Base-by-base conservation (phyloP, 441 rosid genomes). In the Pelargonium myrrhifolium region DNA sequence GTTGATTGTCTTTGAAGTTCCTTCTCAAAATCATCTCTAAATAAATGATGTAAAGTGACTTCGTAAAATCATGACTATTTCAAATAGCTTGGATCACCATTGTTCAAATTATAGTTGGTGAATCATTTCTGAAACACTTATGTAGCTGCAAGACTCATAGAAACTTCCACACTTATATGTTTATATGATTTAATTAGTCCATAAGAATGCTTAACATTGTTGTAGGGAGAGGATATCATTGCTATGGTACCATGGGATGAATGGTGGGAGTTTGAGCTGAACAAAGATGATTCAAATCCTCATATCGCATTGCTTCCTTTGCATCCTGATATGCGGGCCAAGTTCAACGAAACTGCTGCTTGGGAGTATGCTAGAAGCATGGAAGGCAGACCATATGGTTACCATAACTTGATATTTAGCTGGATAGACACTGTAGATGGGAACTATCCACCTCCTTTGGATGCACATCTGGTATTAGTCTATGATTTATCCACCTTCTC, bases 201-300 rank as follows among this genome's bases (percentile, higher is more conserved):
- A 35, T 5, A 35, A 35, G 39, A 5, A 35, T 35, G 39, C 9
- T 35, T 35, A 5, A 35, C 39, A 35, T 53, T 61, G 17, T 71
- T 68, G 64, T 70, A 93, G 99, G 97, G 99, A 45, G 88, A 87
- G 82, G 93, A 93, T 78, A 71, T 89, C 20, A 72, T 91, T 70
- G 93, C 92, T 9, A 14, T 91, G 68, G 39, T 89, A 68, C 90
- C 97, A 21, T 93, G 98, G 98, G 98, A 93, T 56, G 95, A 93
- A 80, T 90, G 98, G 98, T 93, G 98, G 98, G 92, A 93, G 51
- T 93, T 87, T 63, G 97, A 93, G 83, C 83, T 82, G 72, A 89
- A 81, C 37, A 87, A 84, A 76, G 99, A 94, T 81, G 85, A 89
- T 40, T 74, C 97, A 4, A 82, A 89, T 80, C 99, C 97, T 1